Evolutionary conservation across 75 land plant genomes (phyloP), one percentile per base, ranked within the genome.

Genomic region (Cryptomeria japonica): DNA sequence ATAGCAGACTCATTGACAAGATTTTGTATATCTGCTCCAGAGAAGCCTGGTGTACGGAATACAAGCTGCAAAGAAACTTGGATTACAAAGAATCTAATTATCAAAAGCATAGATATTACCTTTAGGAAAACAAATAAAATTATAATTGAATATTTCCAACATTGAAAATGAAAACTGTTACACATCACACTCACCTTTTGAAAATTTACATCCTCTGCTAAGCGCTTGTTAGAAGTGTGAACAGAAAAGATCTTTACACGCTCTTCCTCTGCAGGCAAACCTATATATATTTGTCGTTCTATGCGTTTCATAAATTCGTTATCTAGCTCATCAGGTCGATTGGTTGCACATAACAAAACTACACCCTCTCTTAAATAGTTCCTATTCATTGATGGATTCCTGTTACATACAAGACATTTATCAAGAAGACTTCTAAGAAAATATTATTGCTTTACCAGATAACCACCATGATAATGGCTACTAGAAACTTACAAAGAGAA

Each of bases 11-110:
- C 99, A 91, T 96, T 97, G 46, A 97, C 94, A 85, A 98, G 94
- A 88, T 94, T 96, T 28, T 95, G 90, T 36, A 98, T 93, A 91
- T 98, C 99, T 70, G 99, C 99, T 32, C 99, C 99, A 47, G 99
- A 97, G 91, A 92, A 97, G 47, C 99, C 99, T 90, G 92, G 91
- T 37, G 99, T 97, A 64, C 99, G 97, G 83, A 94, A 98, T 22
- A 96, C 99, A 92, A 98, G 94, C 99, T 98, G 96, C 80, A 88
- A 78, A 36, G 78, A 55, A 46, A 12, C 25, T 47, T 55, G 72
- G 73, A 32, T 85, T 19, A 51, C 31, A 18, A 49, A 41, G 56
- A 85, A 32, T 34, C 14, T 87, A 41, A 87, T 13, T 82, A 82
- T 82, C 0, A n/a, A 25, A 82, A 42, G 49, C 46, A 82, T 22